Conservation (phyloP, 208 protist species). For the Leishmania aethiopica region DNA sequence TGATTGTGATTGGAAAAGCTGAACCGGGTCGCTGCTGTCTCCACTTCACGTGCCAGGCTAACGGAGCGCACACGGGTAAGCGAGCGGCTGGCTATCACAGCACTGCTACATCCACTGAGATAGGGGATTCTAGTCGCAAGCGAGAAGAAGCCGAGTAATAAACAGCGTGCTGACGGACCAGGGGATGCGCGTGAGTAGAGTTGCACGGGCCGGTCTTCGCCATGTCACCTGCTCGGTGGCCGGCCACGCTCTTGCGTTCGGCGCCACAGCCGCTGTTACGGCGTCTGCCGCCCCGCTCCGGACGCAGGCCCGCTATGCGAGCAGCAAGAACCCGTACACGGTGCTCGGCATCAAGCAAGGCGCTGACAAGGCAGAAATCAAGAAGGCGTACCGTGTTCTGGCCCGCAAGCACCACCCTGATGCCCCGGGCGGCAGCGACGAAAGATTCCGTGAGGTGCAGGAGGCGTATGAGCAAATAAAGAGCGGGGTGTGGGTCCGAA, state of each 20-base stretch:
- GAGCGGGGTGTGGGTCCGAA: slow-evolving; percentile 84
- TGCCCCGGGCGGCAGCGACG: slow-evolving; percentile 83
- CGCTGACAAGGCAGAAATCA: slow-evolving; percentile 83
- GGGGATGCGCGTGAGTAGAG: slow-evolving; percentile 24
- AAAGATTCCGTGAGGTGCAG: slow-evolving; percentile 91
- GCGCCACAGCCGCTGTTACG: slow-evolving; percentile 14
- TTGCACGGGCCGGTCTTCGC: slow-evolving; percentile 19
- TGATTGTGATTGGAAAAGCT: neutral
- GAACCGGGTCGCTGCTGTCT: neutral
- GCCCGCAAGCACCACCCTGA: slow-evolving; percentile 92
- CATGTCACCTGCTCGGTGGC: neutral
- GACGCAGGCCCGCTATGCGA: slow-evolving; percentile 42
- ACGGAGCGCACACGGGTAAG: neutral
- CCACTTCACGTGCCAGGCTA: neutral
- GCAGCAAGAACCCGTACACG: slow-evolving; percentile 88
- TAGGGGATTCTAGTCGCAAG: neutral
- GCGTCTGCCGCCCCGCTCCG: slow-evolving; percentile 1
- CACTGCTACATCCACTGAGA: neutral
- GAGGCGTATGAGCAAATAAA: slow-evolving; percentile 91
- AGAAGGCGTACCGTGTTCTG: slow-evolving; percentile 90
- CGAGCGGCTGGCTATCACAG: neutral
- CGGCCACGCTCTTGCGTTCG: slow-evolving; percentile 8
- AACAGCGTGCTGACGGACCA: neutral
- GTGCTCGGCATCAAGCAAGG: slow-evolving; percentile 88
- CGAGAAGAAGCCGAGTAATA: slow-evolving; percentile 1